phyloP scores from a whole-genome alignment of 73 alveolate genomes.

The Paramecium biaurelia region DNA sequence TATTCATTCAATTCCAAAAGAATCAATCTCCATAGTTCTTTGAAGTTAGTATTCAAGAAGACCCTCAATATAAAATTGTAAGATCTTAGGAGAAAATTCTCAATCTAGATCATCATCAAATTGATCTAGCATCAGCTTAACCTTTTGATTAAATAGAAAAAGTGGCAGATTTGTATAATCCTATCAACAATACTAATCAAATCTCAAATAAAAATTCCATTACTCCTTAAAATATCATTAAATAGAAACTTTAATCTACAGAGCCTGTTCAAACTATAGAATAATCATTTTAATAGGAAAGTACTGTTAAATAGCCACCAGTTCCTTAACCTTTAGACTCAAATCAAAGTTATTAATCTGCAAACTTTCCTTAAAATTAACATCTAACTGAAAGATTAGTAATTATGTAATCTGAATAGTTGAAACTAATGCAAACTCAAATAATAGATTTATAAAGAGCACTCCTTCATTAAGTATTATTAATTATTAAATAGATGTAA shows the following conservation, averaged over 20 bases:
- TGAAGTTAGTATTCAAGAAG: neutral
- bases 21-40: conserved; percentile 40
- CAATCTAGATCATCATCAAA: neutral
- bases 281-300: conserved; percentile 23
- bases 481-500: neutral
- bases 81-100: neutral
- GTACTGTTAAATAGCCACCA: conserved; percentile 13
- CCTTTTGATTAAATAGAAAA: neutral
- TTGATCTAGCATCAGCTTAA: conserved; percentile 14
- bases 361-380: neutral
- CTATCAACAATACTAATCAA: neutral
- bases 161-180: neutral
- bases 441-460: conserved; percentile 39
- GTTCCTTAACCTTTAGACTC: neutral
- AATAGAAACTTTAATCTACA: neutral
- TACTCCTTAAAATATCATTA: neutral
- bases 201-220: neutral
- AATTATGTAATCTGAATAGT: conserved; percentile 15
- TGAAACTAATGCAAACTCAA: conserved; percentile 23
- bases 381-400: conserved; percentile 18
- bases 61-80: neutral
- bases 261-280: neutral
- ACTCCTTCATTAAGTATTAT: neutral
- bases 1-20: conserved; percentile 2
- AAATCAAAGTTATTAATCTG: neutral